Percentiles rank a stretch among this genome's conserved stretches.
These are phyloP conservation scores for Emmonsiellopsis sp. DNA, from an alignment of 2,329 filamentous ascomycete genomes.

Conservation along the genomic window DNA sequence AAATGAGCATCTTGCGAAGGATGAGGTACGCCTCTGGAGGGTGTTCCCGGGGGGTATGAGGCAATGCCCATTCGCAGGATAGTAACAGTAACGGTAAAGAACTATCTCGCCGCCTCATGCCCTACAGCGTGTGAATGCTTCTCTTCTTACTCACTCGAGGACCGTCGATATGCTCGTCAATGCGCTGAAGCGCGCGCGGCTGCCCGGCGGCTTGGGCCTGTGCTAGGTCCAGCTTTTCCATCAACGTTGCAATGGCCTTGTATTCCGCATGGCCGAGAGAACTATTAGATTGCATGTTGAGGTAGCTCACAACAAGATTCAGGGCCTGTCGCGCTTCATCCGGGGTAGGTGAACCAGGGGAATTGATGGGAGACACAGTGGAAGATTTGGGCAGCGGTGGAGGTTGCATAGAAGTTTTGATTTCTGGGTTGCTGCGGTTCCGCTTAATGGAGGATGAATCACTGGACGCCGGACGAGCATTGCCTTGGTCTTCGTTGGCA, in stretches of 20 bases:
- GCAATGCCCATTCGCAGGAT: not conserved
- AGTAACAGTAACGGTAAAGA: not conserved
- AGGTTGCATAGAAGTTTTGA: slow-evolving; percentile 33
- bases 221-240: slow-evolving; percentile 72
- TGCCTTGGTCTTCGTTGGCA: slow-evolving; percentile 33
- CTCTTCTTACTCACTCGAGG: slow-evolving; percentile 36
- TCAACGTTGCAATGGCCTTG: slow-evolving; percentile 66
- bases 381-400: slow-evolving; percentile 29
- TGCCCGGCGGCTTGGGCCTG: slow-evolving; percentile 33
- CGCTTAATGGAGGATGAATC: slow-evolving; percentile 30
- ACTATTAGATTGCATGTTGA: slow-evolving; percentile 56
- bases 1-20: too few relatives aligned
- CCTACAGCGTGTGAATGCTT: slow-evolving; percentile 33
- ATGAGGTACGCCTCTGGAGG: too few relatives aligned
- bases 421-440: slow-evolving; percentile 36
- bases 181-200: slow-evolving; percentile 34
- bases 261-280: slow-evolving; percentile 72
- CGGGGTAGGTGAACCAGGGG: slow-evolving; percentile 61
- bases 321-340: slow-evolving; percentile 79
- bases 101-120: not conserved
- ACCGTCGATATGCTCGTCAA: slow-evolving; percentile 33
- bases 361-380: slow-evolving; percentile 41
- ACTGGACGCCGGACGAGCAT: slow-evolving; percentile 16
- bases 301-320: slow-evolving; percentile 71
- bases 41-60: too few relatives aligned